Evolutionary conservation across 305 asterid species (phyloP).

Genomic region (Ilex paraguariensis): DNA sequence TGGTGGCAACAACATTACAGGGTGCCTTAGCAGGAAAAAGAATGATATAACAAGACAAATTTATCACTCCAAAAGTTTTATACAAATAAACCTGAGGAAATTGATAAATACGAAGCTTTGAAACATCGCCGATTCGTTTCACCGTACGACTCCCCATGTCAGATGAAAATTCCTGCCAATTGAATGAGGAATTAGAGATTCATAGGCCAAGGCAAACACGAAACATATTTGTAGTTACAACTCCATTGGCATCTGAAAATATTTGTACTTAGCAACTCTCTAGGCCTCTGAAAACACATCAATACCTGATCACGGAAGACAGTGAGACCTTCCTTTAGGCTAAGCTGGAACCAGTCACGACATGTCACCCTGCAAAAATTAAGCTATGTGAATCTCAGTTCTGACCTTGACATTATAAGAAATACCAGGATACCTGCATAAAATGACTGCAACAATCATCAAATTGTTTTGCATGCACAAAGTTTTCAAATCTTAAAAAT

Average conservation of each 20-base stretch:
- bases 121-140: constrained; percentile 80
- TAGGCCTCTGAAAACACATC: neutral
- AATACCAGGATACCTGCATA: neutral
- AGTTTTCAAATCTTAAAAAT: too few relatives aligned
- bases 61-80: too few relatives aligned
- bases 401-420: neutral
- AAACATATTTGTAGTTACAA: neutral
- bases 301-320: constrained; percentile 91
- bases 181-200: constrained; percentile 1
- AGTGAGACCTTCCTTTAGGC: constrained; percentile 94
- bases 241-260: neutral
- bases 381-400: constrained; percentile 17
- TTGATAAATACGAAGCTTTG: constrained; percentile 61
- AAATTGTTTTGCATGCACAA: too few relatives aligned
- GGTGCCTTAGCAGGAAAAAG: too few relatives aligned
- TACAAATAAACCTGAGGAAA: constrained; percentile 57
- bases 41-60: too few relatives aligned
- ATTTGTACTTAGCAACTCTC: neutral
- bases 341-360: constrained; percentile 99
- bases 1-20: too few relatives aligned
- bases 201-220: neutral
- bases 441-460: neutral
- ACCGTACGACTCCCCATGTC: constrained; percentile 91
- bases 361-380: constrained; percentile 75
- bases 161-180: constrained; percentile 78